Evolutionary conservation across 176 grass and related monocot genomes (phyloP).

Genomic region (Ensete glaucum): DNA sequence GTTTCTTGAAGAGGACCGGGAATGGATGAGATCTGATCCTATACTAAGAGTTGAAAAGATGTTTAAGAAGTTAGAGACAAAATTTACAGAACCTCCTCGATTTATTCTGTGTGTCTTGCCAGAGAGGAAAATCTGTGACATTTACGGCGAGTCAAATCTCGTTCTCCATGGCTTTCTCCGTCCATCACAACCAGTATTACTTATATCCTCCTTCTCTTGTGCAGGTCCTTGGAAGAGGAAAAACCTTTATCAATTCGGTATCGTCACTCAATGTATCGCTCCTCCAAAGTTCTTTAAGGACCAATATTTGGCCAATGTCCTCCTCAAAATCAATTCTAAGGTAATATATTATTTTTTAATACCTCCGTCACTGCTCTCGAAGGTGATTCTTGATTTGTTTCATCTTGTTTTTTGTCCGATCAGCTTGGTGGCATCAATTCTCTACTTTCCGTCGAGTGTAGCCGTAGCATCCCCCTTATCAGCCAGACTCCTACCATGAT

Average conservation of each 20-base stretch:
- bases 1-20: slow-evolving; percentile 66
- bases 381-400: too few relatives aligned
- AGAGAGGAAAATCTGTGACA: slow-evolving; percentile 73
- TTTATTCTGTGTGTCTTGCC: slow-evolving; percentile 95
- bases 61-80: slow-evolving; percentile 62
- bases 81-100: slow-evolving; percentile 40
- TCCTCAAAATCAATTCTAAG: slow-evolving; percentile 96
- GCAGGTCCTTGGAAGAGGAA: slow-evolving; percentile 96
- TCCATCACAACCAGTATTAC: background rate
- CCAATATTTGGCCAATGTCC: slow-evolving; percentile 88
- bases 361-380: too few relatives aligned
- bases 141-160: slow-evolving; percentile 46
- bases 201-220: slow-evolving; percentile 12
- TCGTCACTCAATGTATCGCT: slow-evolving; percentile 78
- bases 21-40: slow-evolving; percentile 52
- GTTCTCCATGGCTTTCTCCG: background rate
- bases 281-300: slow-evolving; percentile 61
- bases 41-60: slow-evolving; percentile 76
- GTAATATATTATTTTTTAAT: slow-evolving; percentile 9
- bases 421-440: slow-evolving; percentile 85
- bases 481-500: slow-evolving; percentile 57
- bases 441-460: slow-evolving; percentile 46
- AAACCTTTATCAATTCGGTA: slow-evolving; percentile 80
- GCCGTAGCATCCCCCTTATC: slow-evolving; percentile 38
- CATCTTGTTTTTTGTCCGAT: slow-evolving; percentile 13